These are phyloP conservation scores for Rhynchospora tenuis DNA, from an alignment of 176 grass and related monocot genomes.

Conservation along the genomic window DNA sequence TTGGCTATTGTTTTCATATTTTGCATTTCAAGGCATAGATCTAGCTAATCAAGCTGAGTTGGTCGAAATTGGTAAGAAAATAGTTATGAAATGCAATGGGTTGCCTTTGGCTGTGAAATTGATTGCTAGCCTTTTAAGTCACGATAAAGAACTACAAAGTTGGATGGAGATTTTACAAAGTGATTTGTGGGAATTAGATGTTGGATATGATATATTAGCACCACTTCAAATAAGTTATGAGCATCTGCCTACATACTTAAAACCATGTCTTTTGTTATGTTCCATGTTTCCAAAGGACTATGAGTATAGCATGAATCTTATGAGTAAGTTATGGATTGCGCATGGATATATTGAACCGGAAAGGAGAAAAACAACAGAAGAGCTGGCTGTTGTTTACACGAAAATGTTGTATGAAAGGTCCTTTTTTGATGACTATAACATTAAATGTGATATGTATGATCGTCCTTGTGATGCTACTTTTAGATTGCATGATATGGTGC, in stretches of 20 bases:
- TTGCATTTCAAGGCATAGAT: slow-evolving; percentile 9
- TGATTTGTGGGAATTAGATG: slow-evolving; percentile 19
- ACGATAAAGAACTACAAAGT: not conserved
- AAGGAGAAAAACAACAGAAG: not conserved
- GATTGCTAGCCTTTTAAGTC: slow-evolving; percentile 1
- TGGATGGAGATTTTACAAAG: slow-evolving; percentile 24
- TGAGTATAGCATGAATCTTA: not conserved
- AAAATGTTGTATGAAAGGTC: slow-evolving; percentile 21
- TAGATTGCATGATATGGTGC: slow-evolving; percentile 12
- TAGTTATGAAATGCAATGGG: slow-evolving; percentile 5
- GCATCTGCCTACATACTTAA: slow-evolving; percentile 20
- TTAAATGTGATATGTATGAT: not conserved
- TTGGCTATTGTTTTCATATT: not conserved
- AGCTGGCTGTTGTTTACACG: not conserved
- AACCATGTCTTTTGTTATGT: slow-evolving; percentile 24
- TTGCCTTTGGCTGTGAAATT: slow-evolving; percentile 20
- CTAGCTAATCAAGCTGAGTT: not conserved
- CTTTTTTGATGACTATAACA: slow-evolving; percentile 8
- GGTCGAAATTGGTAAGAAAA: not conserved
- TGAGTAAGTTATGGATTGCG: slow-evolving; percentile 10
- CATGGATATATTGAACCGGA: slow-evolving; percentile 16
- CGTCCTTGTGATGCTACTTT: not conserved
- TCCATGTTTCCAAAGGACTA: slow-evolving; percentile 27
- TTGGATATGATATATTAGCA: not conserved
- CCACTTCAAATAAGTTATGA: slow-evolving; percentile 27